phyloP scores from a whole-genome alignment of 75 land plant genomes.

The Cryptomeria japonica region DNA sequence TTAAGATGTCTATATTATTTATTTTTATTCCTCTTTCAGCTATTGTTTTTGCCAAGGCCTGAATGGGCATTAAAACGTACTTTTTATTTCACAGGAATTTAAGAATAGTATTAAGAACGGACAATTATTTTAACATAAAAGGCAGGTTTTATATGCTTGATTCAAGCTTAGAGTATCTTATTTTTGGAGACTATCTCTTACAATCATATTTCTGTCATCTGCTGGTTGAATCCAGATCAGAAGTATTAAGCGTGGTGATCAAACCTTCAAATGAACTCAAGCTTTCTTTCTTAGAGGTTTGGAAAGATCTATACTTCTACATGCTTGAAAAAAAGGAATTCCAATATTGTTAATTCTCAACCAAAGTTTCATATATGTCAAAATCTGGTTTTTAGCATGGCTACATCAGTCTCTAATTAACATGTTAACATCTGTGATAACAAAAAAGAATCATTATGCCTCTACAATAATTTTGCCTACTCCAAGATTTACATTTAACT shows the following conservation, averaged over 20 bases:
- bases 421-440: not conserved
- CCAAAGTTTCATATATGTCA: not conserved
- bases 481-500: not conserved
- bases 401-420: not conserved
- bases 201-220: not conserved
- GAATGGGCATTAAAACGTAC: not conserved
- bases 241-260: slow-evolving; percentile 84
- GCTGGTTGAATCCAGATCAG: slow-evolving; percentile 51
- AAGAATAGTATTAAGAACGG: not conserved
- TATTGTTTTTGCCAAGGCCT: not conserved
- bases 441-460: not conserved
- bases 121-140: not conserved
- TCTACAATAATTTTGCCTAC: not conserved
- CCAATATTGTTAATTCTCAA: not conserved
- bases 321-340: not conserved
- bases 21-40: not conserved
- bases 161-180: not conserved
- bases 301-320: slow-evolving; percentile 1
- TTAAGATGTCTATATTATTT: not conserved
- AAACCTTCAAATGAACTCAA: slow-evolving; percentile 78
- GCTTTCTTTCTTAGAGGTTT: slow-evolving; percentile 89
- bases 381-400: not conserved
- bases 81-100: not conserved
- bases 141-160: not conserved
- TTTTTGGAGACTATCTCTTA: not conserved